A percentile compares a stretch with the other conserved stretches of the same genome.
These are phyloP conservation scores for Brettanomyces bruxellensis DNA, from an alignment of 805 yeast genomes.

Conservation along the genomic window DNA sequence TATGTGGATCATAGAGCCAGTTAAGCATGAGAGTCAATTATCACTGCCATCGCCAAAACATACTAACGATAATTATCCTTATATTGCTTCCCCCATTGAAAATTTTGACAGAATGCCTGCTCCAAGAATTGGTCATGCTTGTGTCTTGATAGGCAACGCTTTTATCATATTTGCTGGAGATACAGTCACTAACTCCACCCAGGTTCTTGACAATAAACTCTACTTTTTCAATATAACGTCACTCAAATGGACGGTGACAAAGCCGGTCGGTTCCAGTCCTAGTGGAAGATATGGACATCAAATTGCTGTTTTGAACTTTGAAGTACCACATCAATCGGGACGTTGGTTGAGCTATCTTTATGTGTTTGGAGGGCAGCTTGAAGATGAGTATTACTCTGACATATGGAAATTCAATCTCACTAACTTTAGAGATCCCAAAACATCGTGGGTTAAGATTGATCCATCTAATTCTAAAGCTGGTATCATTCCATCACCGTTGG, in stretches of 20 bases:
- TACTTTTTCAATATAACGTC: constrained; percentile 79
- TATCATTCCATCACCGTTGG: constrained; percentile 63
- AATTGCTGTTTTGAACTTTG: constrained; percentile 62
- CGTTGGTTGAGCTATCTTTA: constrained; percentile 46
- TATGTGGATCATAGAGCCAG: constrained; percentile 77
- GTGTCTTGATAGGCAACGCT: constrained; percentile 89
- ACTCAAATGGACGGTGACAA: constrained; percentile 70
- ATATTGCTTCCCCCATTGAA: constrained; percentile 46
- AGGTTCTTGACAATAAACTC: constrained; percentile 80
- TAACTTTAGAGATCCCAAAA: constrained; percentile 71
- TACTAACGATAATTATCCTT: constrained; percentile 21
- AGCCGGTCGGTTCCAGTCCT: constrained; percentile 69
- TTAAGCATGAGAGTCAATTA: constrained; percentile 8
- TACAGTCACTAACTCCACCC: constrained; percentile 69
- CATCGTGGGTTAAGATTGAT: constrained; percentile 71
- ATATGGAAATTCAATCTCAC: constrained; percentile 80
- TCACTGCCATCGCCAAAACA: neutral
- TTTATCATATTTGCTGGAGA: constrained; percentile 96
- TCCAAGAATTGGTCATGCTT: constrained; percentile 94
- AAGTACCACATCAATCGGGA: constrained; percentile 31
- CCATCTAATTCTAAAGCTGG: constrained; percentile 28
- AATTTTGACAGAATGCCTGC: constrained; percentile 80
- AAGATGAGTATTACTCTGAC: constrained; percentile 74
- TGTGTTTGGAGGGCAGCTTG: constrained; percentile 91
- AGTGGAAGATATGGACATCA: constrained; percentile 93